phyloP scores from a whole-genome alignment of 2,329 filamentous ascomycete species.

The Aspergillus clavatus region DNA sequence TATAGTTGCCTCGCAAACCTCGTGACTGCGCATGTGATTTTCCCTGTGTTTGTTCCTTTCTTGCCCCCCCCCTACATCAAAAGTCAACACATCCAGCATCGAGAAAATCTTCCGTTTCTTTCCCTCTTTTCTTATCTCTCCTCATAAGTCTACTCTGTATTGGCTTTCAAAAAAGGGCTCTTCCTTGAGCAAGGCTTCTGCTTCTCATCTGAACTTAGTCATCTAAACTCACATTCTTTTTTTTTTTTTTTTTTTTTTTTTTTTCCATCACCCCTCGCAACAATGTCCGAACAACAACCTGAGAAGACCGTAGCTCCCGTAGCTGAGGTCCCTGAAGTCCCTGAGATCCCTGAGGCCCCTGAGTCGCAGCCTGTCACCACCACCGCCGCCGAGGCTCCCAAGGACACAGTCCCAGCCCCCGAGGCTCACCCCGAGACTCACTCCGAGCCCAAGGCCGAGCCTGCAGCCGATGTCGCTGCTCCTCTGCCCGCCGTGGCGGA shows the following conservation, averaged over 20 bases:
- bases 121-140: background rate
- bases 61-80: too few species aligned
- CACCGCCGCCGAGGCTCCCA: constrained; percentile 2
- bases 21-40: constrained; percentile 2
- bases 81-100: too few species aligned
- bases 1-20: background rate
- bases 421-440: constrained; percentile 10
- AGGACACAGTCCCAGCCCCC: constrained; percentile 1
- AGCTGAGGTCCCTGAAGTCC: constrained; percentile 8
- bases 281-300: constrained; percentile 20
- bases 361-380: constrained; percentile 6
- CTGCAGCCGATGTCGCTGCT: constrained; percentile 6
- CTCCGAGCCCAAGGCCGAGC: constrained; percentile 3
- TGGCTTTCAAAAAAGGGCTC: too few species aligned
- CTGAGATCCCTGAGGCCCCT: constrained; percentile 7
- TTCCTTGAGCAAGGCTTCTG: background rate
- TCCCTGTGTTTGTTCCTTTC: background rate
- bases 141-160: background rate
- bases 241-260: background rate
- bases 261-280: constrained; percentile 1
- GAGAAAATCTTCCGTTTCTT: background rate
- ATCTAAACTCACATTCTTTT: background rate
- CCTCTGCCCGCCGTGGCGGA: constrained; percentile 1
- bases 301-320: constrained; percentile 15
- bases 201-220: too few species aligned